These are phyloP conservation scores for Debaryomyces hansenii DNA, from an alignment of 805 yeast species.

Conservation along the genomic window DNA sequence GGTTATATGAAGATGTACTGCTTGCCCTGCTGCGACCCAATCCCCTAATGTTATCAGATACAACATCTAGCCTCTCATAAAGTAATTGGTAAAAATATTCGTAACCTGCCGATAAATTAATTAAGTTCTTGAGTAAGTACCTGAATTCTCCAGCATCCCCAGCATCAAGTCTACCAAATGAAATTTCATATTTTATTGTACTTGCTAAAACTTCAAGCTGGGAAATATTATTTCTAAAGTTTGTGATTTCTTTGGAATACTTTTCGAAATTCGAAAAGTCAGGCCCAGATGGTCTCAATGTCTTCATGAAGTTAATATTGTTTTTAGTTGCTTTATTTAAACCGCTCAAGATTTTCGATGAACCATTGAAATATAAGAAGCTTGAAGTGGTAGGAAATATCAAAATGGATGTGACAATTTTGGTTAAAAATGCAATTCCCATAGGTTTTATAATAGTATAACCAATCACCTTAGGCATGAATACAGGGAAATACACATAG, in stretches of 20 bases:
- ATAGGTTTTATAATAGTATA: constrained; percentile 22
- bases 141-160: constrained; percentile 27
- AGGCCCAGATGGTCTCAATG: constrained; percentile 27
- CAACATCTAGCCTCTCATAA: constrained; percentile 24
- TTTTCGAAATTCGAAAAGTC: constrained; percentile 22
- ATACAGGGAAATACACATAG: constrained; percentile 25
- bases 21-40: constrained; percentile 14
- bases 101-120: constrained; percentile 22
- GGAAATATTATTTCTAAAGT: constrained; percentile 15
- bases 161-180: constrained; percentile 26
- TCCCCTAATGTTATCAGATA: constrained; percentile 13
- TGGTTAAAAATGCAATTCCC: constrained; percentile 23
- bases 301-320: constrained; percentile 20
- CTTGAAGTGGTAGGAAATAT: constrained; percentile 31
- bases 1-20: constrained; percentile 5
- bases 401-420: constrained; percentile 15
- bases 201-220: constrained; percentile 20
- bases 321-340: constrained; percentile 15
- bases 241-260: constrained; percentile 16
- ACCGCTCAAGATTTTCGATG: constrained; percentile 11
- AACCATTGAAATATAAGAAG: constrained; percentile 17
- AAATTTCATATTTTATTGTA: constrained; percentile 20
- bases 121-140: constrained; percentile 20
- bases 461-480: constrained; percentile 21
- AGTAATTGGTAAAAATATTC: constrained; percentile 27